Conservation (phyloP, 108 stramenopile genomes). For the Aurantiochytrium sp. region DNA sequence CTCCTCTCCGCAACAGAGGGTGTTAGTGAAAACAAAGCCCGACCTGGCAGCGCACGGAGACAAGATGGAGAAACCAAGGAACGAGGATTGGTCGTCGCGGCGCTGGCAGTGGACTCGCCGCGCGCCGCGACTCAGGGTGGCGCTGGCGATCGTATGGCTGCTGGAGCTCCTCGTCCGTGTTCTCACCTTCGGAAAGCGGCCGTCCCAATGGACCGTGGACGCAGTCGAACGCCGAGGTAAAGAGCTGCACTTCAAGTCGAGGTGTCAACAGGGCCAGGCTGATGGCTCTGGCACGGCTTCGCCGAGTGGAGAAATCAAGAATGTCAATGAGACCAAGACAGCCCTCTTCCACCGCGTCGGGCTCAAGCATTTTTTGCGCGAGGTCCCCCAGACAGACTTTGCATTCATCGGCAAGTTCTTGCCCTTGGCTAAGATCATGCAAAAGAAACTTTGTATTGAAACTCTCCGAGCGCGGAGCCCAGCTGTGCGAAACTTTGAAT, state of each 20-base stretch:
- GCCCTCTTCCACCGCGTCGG: background rate
- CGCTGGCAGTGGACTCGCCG: background rate
- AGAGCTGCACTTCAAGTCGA: background rate
- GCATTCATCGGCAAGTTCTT: background rate
- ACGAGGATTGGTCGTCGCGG: too few relatives aligned
- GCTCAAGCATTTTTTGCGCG: background rate
- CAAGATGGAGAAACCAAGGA: background rate
- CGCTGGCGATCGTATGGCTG: background rate
- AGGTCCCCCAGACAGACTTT: background rate
- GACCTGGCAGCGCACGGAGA: background rate
- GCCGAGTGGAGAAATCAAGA: background rate
- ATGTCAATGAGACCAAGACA: background rate
- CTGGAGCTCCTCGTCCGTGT: background rate
- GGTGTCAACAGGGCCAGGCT: background rate
- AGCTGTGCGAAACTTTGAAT: background rate
- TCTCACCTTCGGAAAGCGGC: background rate
- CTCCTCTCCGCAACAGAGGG: too few relatives aligned
- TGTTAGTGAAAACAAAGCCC: too few relatives aligned
- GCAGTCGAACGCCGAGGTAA: background rate
- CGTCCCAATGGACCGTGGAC: background rate
- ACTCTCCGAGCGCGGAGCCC: background rate
- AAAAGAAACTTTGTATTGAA: background rate
- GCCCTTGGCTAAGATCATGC: background rate
- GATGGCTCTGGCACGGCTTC: background rate
- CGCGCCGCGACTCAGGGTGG: background rate